phyloP scores from a whole-genome alignment of 768 basidiomycete species.

The Russula foetens region DNA sequence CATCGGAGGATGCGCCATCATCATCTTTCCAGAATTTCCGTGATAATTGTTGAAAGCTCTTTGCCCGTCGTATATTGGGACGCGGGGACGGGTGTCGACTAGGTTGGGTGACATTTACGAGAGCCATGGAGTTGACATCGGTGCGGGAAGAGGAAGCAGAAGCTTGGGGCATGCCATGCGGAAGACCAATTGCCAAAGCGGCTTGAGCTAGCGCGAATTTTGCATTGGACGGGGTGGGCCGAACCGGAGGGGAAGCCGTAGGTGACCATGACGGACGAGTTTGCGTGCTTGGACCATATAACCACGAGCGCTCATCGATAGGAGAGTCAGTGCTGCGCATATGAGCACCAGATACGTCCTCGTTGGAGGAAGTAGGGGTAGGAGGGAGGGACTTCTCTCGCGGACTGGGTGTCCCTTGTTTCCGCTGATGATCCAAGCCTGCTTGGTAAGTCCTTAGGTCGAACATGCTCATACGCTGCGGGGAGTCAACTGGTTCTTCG shows the following conservation, averaged over 20 bases:
- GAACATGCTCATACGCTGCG: conserved; percentile 25
- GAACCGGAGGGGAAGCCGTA: neutral
- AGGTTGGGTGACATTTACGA: conserved; percentile 27
- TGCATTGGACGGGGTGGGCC: conserved; percentile 23
- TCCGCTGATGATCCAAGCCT: conserved; percentile 9
- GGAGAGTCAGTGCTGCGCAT: neutral
- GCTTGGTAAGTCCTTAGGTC: conserved; percentile 23
- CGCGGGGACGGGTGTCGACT: conserved; percentile 17
- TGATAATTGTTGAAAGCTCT: conserved; percentile 42
- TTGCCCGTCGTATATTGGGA: conserved; percentile 37
- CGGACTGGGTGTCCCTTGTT: neutral
- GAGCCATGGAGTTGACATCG: conserved; percentile 44
- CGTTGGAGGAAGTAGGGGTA: conserved; percentile 23
- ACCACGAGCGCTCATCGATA: neutral
- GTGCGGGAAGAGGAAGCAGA: conserved; percentile 34
- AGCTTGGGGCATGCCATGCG: conserved; percentile 41
- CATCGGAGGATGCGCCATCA: conserved; percentile 15
- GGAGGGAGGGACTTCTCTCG: conserved; percentile 29
- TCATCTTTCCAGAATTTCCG: conserved; percentile 21
- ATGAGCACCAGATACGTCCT: conserved; percentile 4
- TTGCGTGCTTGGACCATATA: neutral
- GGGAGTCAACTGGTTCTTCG: conserved; percentile 28
- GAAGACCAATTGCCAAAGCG: conserved; percentile 48
- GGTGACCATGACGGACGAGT: neutral
- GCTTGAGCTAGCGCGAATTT: conserved; percentile 46